Evolutionary conservation across 2,329 filamentous ascomycete genomes (phyloP), one percentile per base, ranked within the genome.

Genomic region (Chalaropsis ovoidea): DNA sequence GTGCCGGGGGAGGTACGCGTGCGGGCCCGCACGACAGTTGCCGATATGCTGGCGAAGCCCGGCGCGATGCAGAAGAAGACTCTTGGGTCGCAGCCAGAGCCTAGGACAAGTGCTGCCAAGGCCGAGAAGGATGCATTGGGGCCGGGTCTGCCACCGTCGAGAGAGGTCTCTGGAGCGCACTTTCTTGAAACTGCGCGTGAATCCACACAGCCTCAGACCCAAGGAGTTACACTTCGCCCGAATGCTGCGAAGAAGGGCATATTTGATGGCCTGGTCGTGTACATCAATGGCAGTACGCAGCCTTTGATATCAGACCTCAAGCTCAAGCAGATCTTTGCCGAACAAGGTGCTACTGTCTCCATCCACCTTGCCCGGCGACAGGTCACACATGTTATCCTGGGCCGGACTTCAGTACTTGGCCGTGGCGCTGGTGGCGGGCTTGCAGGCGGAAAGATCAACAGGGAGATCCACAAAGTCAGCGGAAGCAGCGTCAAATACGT

Each of bases 381-480:
- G 62, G 89, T 96, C 69, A 95, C 91, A 42, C 92, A 96, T 74
- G 88, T 96, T 68, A 87, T 96, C 66, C 75, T 96, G 5, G 89
- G 89, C 7, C 80, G 77, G 63, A 82, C 84, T 19, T 79, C 79
- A 2, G 73, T 73, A 43, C 74, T 72, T 52, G 74, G 74, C n/a
- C 69, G 70, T 35, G 86, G 85, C 56, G 82, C 82, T 10, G 89
- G 89, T 0, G 90, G 90, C 54, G 89, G 88, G 0, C 78, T 96
- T 6, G 84, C 91, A 3, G 85, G 83, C 1, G 80, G 81, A 39
- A 96, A 96, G 77, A 77, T 95, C 62, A 87, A 96, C 70, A 89
- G 83, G 74, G 92, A 96, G 77, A 87, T 95, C 65, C 75, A 78
- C 31, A 81, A 81, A 65, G 78, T 84, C 3, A 80, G 86, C 24